Evolutionary conservation across 2,329 filamentous ascomycete species (phyloP).

Genomic region (Aspergillaceae sp.): DNA sequence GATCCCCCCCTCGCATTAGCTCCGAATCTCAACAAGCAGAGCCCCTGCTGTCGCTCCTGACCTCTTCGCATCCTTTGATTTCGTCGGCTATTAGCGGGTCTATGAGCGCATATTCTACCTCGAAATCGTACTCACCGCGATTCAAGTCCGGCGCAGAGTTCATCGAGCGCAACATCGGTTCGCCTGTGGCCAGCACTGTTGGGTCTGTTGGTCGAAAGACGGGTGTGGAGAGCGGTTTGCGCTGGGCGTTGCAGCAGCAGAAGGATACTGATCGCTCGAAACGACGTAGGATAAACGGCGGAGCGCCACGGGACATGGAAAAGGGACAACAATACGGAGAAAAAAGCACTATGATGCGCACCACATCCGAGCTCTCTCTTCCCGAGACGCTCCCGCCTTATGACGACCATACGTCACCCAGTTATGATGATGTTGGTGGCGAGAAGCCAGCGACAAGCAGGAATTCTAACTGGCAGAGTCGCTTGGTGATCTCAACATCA

Average conservation of each 20-base stretch:
- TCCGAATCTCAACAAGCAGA: conserved; percentile 51
- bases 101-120: conserved; percentile 73
- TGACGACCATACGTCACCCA: conserved; percentile 66
- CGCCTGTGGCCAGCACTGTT: conserved; percentile 77
- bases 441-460: conserved; percentile 20
- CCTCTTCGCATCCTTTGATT: conserved; percentile 77
- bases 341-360: conserved; percentile 32
- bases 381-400: conserved; percentile 75
- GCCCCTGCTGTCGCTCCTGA: conserved; percentile 76
- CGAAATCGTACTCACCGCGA: conserved; percentile 82
- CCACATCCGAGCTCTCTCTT: conserved; percentile 57
- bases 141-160: conserved; percentile 87
- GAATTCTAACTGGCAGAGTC: conserved; percentile 59
- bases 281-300: conserved; percentile 36
- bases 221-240: conserved; percentile 76
- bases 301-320: conserved; percentile 41
- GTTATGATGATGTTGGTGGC: conserved; percentile 55
- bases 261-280: conserved; percentile 32
- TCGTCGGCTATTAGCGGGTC: conserved; percentile 78
- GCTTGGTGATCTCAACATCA: conserved; percentile 81
- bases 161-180: conserved; percentile 74
- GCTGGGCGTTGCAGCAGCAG: conserved; percentile 60
- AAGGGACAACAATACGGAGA: conserved; percentile 20
- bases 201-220: conserved; percentile 75
- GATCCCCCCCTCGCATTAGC: conserved; percentile 29